These are phyloP conservation scores for Dendryphion nanum DNA, from an alignment of 2,329 filamentous ascomycete species.

Conservation along the genomic window DNA sequence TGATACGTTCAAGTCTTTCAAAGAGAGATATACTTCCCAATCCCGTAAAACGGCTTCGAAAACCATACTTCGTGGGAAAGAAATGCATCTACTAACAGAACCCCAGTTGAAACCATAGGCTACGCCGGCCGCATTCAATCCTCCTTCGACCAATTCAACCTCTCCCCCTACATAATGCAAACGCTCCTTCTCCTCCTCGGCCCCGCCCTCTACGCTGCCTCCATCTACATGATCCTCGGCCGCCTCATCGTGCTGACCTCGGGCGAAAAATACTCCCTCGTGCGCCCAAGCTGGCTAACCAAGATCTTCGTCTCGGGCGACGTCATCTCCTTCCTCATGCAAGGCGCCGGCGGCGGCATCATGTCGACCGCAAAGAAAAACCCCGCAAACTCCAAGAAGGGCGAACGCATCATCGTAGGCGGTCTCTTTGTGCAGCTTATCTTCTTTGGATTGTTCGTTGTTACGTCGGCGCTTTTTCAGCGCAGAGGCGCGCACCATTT, in stretches of 20 bases:
- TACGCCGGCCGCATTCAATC: slow-evolving; percentile 48
- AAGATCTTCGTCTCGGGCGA: slow-evolving; percentile 48
- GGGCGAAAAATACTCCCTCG: slow-evolving; percentile 38
- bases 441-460: slow-evolving; percentile 50
- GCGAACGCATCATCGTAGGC: slow-evolving; percentile 45
- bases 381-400: slow-evolving; percentile 20
- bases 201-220: slow-evolving; percentile 50
- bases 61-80: neutral
- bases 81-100: slow-evolving; percentile 1
- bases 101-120: slow-evolving; percentile 50
- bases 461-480: slow-evolving; percentile 13
- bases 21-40: too few species aligned
- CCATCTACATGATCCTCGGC: slow-evolving; percentile 50
- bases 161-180: slow-evolving; percentile 44
- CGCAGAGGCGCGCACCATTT: slow-evolving; percentile 3
- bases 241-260: slow-evolving; percentile 42
- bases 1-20: too few species aligned
- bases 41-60: too few species aligned
- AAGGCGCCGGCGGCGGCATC: slow-evolving; percentile 44
- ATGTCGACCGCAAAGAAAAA: slow-evolving; percentile 25
- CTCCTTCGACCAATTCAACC: slow-evolving; percentile 24
- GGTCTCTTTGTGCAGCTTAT: slow-evolving; percentile 48
- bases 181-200: slow-evolving; percentile 46
- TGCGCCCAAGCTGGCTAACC: slow-evolving; percentile 41
- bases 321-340: slow-evolving; percentile 45